Evolutionary conservation across 495 filamentous ascomycete genomes (phyloP).

Genomic region (Xylaria intraflava): DNA sequence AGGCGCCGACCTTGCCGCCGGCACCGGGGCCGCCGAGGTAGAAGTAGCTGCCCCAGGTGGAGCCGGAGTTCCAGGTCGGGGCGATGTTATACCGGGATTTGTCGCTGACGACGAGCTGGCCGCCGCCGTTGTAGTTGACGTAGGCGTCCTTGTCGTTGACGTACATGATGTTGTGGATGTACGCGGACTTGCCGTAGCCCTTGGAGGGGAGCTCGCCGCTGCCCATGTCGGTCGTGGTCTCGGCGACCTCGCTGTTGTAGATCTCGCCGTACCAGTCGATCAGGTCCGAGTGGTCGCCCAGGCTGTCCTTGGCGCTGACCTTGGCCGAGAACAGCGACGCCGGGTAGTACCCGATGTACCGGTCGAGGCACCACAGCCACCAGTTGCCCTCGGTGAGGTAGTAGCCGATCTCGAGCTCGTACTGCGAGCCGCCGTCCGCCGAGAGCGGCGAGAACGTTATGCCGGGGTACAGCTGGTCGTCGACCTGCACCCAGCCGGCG

Average conservation of each 20-base stretch:
- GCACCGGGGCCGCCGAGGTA: conserved; percentile 25
- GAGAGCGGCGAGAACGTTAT: conserved; percentile 14
- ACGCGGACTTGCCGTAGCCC: conserved; percentile 17
- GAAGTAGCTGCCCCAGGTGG: conserved; percentile 16
- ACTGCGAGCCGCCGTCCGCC: conserved; percentile 16
- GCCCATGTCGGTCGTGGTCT: conserved; percentile 28
- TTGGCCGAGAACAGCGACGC: conserved; percentile 11
- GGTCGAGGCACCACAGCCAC: conserved; percentile 23
- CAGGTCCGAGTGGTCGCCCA: conserved; percentile 13
- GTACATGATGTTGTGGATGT: conserved; percentile 23
- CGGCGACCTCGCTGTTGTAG: conserved; percentile 14
- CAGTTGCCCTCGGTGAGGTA: conserved; percentile 18
- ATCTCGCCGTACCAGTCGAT: conserved; percentile 28
- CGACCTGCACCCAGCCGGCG: conserved; percentile 24
- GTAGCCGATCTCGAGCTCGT: conserved; percentile 22
- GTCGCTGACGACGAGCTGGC: conserved; percentile 15
- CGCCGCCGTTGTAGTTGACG: conserved; percentile 9
- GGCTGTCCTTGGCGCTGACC: conserved; percentile 7
- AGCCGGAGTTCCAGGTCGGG: conserved; percentile 4
- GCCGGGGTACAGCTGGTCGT: conserved; percentile 18
- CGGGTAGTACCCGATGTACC: conserved; percentile 26
- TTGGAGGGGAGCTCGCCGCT: conserved; percentile 19
- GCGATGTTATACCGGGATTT: conserved; percentile 14
- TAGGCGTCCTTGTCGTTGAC: neutral
- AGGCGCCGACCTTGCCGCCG: conserved; percentile 19